Evolutionary conservation across 148 eudicot genomes (phyloP).

Genomic region (Cornus florida): DNA sequence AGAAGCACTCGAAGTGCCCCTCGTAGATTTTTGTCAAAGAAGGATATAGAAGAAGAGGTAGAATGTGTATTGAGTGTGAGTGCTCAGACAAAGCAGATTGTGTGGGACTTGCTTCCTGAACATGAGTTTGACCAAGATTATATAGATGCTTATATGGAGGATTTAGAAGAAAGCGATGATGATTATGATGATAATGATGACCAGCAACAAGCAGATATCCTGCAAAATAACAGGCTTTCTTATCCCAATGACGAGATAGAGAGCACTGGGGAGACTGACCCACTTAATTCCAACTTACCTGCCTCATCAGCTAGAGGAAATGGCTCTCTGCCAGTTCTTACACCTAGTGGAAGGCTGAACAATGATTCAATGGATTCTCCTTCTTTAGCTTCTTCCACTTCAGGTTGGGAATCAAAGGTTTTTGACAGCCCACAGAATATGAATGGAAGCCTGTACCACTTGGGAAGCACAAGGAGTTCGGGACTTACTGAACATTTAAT

Average conservation of each 20-base stretch:
- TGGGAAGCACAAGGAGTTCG: background rate
- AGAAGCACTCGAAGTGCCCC: conserved; percentile 22
- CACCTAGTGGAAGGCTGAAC: conserved; percentile 12
- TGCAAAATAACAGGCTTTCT: conserved; percentile 10
- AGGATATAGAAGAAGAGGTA: conserved; percentile 55
- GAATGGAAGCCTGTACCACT: background rate
- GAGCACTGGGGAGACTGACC: conserved; percentile 46
- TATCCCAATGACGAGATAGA: conserved; percentile 35
- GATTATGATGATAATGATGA: conserved; percentile 30
- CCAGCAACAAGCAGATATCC: conserved; percentile 16
- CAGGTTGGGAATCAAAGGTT: conserved; percentile 16
- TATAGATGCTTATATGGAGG: conserved; percentile 70
- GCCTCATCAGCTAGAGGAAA: conserved; percentile 10
- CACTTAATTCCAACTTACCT: conserved; percentile 13
- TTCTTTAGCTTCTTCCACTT: conserved; percentile 14
- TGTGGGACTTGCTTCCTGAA: conserved; percentile 53
- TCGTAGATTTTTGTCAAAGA: conserved; percentile 26
- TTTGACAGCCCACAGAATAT: background rate
- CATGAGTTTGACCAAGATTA: conserved; percentile 54
- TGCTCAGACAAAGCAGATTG: conserved; percentile 62
- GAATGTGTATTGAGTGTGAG: conserved; percentile 59
- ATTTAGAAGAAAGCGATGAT: conserved; percentile 52
- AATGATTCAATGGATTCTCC: conserved; percentile 13
- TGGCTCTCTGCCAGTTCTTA: conserved; percentile 3
- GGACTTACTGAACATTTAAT: conserved; percentile 8